A percentile compares a stretch with the other conserved stretches of the same genome.
phyloP scores from a whole-genome alignment of 805 yeast species.

The Candida vaughaniae region DNA sequence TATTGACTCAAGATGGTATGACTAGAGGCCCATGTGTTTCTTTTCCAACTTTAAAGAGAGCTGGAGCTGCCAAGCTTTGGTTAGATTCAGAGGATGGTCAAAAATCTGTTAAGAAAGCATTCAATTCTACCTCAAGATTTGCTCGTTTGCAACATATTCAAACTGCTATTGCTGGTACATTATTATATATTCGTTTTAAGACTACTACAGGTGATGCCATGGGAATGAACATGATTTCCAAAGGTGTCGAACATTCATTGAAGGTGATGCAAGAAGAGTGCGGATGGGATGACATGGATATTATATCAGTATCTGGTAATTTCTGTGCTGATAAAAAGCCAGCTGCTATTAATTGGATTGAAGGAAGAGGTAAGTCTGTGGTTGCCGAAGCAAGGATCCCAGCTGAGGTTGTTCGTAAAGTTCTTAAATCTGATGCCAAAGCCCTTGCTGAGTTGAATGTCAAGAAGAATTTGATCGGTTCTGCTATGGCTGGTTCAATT shows the following conservation, averaged over 20 bases:
- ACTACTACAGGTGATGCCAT: conserved; percentile 99
- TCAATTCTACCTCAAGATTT: conserved; percentile 95
- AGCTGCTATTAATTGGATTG: conserved; percentile 98
- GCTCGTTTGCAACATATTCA: conserved; percentile 90
- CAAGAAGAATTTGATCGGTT: conserved; percentile 87
- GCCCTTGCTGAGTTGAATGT: conserved; percentile 89
- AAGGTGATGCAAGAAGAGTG: conserved; percentile 80
- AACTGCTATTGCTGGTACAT: conserved; percentile 92
- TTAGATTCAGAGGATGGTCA: conserved; percentile 95
- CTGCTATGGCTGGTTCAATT: conserved; percentile 97
- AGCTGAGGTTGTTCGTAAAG: conserved; percentile 71
- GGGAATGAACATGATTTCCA: conserved; percentile 99
- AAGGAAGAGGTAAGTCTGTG: conserved; percentile 97
- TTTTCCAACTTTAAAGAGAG: conserved; percentile 77
- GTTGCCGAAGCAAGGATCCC: conserved; percentile 96
- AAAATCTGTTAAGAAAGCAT: conserved; percentile 74
- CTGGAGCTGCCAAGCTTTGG: conserved; percentile 96
- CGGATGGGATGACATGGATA: conserved; percentile 93
- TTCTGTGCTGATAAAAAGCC: conserved; percentile 98
- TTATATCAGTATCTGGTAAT: conserved; percentile 93
- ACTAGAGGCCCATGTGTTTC: conserved; percentile 98
- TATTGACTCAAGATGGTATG: conserved; percentile 95
- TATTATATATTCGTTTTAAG: conserved; percentile 85
- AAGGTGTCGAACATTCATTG: conserved; percentile 90
- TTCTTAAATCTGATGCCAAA: conserved; percentile 87